These are phyloP conservation scores for Aspergillus hortae DNA, from an alignment of 2,329 filamentous ascomycete genomes.

Conservation along the genomic window DNA sequence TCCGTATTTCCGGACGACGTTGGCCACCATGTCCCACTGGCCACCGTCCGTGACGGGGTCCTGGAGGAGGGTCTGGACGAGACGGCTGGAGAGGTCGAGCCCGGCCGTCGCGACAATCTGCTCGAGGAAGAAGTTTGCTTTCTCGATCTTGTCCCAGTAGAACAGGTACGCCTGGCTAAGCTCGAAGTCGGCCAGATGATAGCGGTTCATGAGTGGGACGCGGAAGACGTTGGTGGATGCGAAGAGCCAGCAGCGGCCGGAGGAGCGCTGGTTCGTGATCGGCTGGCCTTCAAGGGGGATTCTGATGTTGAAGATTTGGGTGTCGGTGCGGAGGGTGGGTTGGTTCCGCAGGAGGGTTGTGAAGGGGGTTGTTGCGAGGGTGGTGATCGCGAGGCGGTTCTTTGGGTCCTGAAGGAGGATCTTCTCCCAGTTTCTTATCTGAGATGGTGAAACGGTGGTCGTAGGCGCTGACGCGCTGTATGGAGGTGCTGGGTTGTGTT, in stretches of 20 bases:
- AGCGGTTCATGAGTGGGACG: slow-evolving; percentile 80
- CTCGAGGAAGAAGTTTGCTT: slow-evolving; percentile 85
- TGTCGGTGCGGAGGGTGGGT: slow-evolving; percentile 62
- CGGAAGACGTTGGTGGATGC: slow-evolving; percentile 89
- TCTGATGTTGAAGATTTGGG: slow-evolving; percentile 77
- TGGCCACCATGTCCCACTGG: slow-evolving; percentile 90
- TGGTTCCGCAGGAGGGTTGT: slow-evolving; percentile 63
- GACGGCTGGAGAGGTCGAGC: slow-evolving; percentile 67
- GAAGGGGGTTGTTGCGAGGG: slow-evolving; percentile 66
- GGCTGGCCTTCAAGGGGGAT: slow-evolving; percentile 79
- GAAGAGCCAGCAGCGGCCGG: slow-evolving; percentile 88
- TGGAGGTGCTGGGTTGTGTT: slow-evolving; percentile 7
- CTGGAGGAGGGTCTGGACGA: slow-evolving; percentile 67
- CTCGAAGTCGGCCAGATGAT: slow-evolving; percentile 74
- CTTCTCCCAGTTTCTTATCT: slow-evolving; percentile 24
- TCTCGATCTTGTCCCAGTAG: slow-evolving; percentile 93
- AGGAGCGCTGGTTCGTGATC: slow-evolving; percentile 78
- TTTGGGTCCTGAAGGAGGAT: slow-evolving; percentile 24
- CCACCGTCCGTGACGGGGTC: slow-evolving; percentile 75
- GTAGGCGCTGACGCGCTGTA: slow-evolving; percentile 7
- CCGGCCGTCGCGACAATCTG: slow-evolving; percentile 71
- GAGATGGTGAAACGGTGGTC: slow-evolving; percentile 16
- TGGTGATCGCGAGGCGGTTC: slow-evolving; percentile 71
- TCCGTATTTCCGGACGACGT: slow-evolving; percentile 81
- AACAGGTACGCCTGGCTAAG: slow-evolving; percentile 85